Evolutionary conservation across 2,329 filamentous ascomycete species (phyloP).

Genomic region (Colletotrichum coccodes): DNA sequence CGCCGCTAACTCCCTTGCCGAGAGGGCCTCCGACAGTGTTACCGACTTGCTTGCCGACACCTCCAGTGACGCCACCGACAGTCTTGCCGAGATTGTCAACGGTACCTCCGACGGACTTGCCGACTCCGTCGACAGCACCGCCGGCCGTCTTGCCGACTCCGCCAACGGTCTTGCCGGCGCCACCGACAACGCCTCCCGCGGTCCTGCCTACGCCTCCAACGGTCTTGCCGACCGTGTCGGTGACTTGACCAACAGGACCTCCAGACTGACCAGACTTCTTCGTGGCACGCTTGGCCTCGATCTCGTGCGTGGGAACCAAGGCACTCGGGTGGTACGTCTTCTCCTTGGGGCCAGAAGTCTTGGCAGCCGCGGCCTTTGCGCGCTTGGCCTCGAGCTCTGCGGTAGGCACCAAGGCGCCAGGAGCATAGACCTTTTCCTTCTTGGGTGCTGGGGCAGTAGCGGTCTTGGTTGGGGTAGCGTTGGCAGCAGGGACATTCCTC

Average conservation of each 20-base stretch:
- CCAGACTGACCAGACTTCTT: conserved; percentile 5
- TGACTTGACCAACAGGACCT: conserved; percentile 2
- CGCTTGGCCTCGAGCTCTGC: conserved; percentile 9
- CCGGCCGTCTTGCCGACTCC: conserved; percentile 5
- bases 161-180: conserved; percentile 6
- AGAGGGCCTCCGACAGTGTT: conserved; percentile 13
- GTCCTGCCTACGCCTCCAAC: conserved; percentile 10
- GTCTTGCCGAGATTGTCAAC: conserved; percentile 11
- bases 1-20: conserved; percentile 5
- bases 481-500: not conserved
- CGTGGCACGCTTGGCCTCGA: conserved; percentile 10
- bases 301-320: conserved; percentile 6
- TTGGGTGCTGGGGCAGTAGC: not conserved
- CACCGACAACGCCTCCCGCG: conserved; percentile 11
- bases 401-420: not conserved
- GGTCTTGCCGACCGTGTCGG: conserved; percentile 21
- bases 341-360: not conserved
- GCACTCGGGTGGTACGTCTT: conserved; percentile 26
- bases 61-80: conserved; percentile 7
- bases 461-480: not conserved
- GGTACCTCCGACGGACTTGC: conserved; percentile 9
- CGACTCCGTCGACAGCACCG: conserved; percentile 2
- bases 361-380: not conserved
- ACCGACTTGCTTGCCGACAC: conserved; percentile 15
- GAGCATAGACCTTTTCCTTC: conserved; percentile 4